Evolutionary conservation across 2,329 filamentous ascomycete species (phyloP), one percentile per base, ranked within the genome.

Genomic region (Didymella arachidicola): DNA sequence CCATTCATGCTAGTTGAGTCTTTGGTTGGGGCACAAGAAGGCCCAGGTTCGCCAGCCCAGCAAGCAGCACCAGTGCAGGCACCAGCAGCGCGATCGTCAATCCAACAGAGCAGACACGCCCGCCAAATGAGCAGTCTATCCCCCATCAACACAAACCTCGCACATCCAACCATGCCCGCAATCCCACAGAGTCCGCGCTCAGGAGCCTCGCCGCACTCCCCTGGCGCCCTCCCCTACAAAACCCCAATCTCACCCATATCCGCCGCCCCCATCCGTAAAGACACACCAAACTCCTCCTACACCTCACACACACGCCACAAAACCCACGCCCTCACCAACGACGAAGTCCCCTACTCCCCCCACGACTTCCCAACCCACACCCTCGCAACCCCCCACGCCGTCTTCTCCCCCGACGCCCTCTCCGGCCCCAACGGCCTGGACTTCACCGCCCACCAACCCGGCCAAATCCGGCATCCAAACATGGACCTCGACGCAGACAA

Each of bases 401-500:
- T 78, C 41, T 78, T 78, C 64, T 71, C 72, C 4, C 77, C 77
- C 3, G 68, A 73, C 47, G 71, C 75, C 7, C 62, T 72, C 1
- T 69, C 72, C 25, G 76, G 76, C n/a, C 77, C 77, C 2, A 79
- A 78, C 50, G 76, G 75, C 7, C 65, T 77, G 0, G 69, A 75
- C 50, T 71, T 72, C 36, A 60, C 69, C 1, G 61, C 72, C 18
- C 76, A 79, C 55, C 72, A 74, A 52, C 77, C 77, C 0, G 77
- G 77, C 39, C 77, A 79, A 59, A 77, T 81, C 63, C 69, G 77
- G 52, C 78, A 78, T 58, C 67, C 75, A 18, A 72, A 80, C 71
- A 75, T 81, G 79, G 67, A 70, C 46, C 61, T 66, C 1, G 64
- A 60, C 18, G 42, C 44, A 1, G 60, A 61, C 2, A 67, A 66